Evolutionary conservation across 2,329 filamentous ascomycete genomes (phyloP).

Genomic region (Cladorrhinum sp.): DNA sequence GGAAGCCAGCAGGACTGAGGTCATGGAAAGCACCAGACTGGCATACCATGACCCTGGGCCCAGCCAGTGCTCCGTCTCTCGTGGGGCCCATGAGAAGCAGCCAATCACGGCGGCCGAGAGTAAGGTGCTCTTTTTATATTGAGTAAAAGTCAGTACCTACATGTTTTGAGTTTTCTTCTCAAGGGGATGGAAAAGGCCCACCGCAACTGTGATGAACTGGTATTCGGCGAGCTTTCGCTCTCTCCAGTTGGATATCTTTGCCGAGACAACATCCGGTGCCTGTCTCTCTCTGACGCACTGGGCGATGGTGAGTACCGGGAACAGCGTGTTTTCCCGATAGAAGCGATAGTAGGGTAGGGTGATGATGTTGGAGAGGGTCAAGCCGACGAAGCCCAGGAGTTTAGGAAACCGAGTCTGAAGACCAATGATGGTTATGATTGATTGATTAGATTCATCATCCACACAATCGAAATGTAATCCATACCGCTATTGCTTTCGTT

Average conservation of each 20-base stretch:
- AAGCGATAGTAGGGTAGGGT: constrained; percentile 30
- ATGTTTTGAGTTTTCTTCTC: no score
- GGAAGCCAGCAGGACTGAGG: constrained; percentile 29
- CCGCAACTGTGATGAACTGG: neutral
- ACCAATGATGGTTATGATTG: no score
- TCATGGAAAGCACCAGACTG: constrained; percentile 29
- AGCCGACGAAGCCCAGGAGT: neutral
- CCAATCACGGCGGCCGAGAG: constrained; percentile 30
- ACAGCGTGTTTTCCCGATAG: constrained; percentile 28
- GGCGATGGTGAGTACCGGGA: constrained; percentile 25
- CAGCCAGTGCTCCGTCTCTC: constrained; percentile 27
- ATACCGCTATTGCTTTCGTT: no score
- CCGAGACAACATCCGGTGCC: constrained; percentile 5
- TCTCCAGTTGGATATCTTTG: neutral
- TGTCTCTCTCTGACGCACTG: constrained; percentile 16
- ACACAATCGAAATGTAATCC: no score
- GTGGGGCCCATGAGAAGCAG: constrained; percentile 29
- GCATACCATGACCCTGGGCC: constrained; percentile 27
- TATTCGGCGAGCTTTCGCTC: neutral
- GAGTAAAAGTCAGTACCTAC: no score
- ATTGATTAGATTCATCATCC: no score
- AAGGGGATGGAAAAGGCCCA: neutral
- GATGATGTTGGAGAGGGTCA: constrained; percentile 7
- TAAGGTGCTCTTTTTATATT: constrained; percentile 25
- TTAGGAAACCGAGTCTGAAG: no score